These are phyloP conservation scores for Carex scoparia DNA, from an alignment of 176 grass and related monocot species.

Conservation along the genomic window DNA sequence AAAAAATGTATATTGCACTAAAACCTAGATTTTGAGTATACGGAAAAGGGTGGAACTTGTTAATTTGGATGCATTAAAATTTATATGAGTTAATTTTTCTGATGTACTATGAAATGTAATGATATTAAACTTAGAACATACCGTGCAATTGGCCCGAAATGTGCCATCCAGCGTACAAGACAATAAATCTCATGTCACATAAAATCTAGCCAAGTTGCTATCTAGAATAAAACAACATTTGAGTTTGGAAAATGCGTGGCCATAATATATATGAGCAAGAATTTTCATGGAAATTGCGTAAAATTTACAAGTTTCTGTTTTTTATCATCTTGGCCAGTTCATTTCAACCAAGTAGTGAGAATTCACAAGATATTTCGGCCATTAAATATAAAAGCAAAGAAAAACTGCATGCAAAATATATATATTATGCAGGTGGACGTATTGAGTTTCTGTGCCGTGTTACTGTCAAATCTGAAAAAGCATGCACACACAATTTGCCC, in stretches of 20 bases:
- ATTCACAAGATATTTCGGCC: neutral
- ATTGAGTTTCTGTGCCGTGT: neutral
- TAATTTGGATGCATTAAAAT: no score
- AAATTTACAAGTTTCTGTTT: neutral
- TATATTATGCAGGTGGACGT: neutral
- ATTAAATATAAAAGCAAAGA: neutral
- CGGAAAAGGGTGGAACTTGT: no score
- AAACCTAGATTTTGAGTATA: no score
- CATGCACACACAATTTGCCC: neutral
- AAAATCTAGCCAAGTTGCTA: neutral
- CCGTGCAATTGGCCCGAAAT: no score
- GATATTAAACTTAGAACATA: neutral
- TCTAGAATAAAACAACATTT: neutral
- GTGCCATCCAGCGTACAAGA: neutral
- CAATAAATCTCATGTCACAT: neutral
- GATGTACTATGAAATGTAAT: no score
- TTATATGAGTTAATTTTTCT: no score
- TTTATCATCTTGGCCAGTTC: neutral
- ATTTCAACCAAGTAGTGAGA: neutral
- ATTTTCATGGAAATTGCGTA: neutral
- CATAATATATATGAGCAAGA: neutral
- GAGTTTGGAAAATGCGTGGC: neutral
- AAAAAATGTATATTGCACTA: no score
- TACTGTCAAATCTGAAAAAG: neutral
- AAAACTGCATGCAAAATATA: no score